Evolutionary conservation across 2,329 filamentous ascomycete species (phyloP), one percentile per base, ranked within the genome.

Genomic region (Drechmeria coniospora): DNA sequence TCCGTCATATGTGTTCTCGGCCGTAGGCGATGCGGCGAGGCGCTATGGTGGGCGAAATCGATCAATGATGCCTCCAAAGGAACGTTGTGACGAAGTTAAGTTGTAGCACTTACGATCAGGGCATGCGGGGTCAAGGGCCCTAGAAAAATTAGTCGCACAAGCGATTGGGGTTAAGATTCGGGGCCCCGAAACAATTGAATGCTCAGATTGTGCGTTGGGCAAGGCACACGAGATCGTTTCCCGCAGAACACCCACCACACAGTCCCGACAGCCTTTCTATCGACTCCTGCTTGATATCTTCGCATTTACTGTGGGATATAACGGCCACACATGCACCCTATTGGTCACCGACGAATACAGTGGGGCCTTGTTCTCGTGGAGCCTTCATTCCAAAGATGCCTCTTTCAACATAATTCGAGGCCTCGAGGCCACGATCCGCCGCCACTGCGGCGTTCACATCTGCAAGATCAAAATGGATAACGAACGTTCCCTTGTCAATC

Each of bases 291-390:
- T 27, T 19, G 26, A 27, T 14, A n/a, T 27, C 8, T 27, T 27
- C 26, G 18, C 9, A 9, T 27, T 27, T 14, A 10, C 26, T 27
- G 26, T 14, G 26, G 26, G 18, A 21, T 27, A 27, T 14, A 27
- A 27, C 26, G 18, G 17, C 14, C 26, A 27, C 26, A 17, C 18
- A 17, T 27, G 21, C 19, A 19, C 21, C 15, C 15, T 27, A 12
- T 19, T 27, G 8, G 19, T 15, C 12, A 25, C 23, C 5, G 23
- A 25, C 15, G 23, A 25, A 15, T 25, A 16, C 15, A 25, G 23
- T 14, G 26, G 26, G 11, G 21, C 21, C 18, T 15, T 21, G 19
- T 27, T 27, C 14, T 27, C 26, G 18, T 27, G 26, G 26, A 21
- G 12, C 13, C 11, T 27, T 17, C 9, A 17, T 27, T 22, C 26